A percentile compares a stretch with the other conserved stretches of the same genome.
Evolutionary conservation across 768 basidiomycete species (phyloP).

Genomic region (Pleurotus tuber-regium): DNA sequence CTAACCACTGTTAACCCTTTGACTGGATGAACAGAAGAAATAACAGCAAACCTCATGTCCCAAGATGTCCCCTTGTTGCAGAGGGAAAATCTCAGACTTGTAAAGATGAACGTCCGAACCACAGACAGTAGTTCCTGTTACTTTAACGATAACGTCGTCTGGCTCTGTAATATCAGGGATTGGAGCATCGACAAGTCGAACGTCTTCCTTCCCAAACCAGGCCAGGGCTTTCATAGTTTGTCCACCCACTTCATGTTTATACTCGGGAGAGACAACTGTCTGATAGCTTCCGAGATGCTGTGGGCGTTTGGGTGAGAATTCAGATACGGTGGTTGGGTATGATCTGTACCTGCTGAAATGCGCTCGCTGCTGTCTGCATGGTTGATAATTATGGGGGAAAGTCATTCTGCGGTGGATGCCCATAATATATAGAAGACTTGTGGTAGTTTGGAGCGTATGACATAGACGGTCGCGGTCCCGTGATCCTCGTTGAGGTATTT

Average conservation of each 20-base stretch:
- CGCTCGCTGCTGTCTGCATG: conserved; percentile 33
- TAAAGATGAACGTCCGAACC: conserved; percentile 69
- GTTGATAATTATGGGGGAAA: no score
- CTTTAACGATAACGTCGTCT: conserved; percentile 72
- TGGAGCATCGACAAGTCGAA: conserved; percentile 36
- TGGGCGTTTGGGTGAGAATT: background rate
- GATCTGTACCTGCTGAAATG: conserved; percentile 23
- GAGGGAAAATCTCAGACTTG: conserved; percentile 64
- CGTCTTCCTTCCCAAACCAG: conserved; percentile 60
- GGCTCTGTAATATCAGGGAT: conserved; percentile 61
- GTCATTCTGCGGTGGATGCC: no score
- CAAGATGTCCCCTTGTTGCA: conserved; percentile 74
- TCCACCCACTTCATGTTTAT: conserved; percentile 47
- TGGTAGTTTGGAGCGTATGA: background rate
- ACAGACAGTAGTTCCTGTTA: conserved; percentile 76
- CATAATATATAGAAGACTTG: background rate
- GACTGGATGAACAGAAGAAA: background rate
- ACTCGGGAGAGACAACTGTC: conserved; percentile 40
- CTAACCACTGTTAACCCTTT: conserved; percentile 21
- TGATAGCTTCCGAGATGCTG: conserved; percentile 38
- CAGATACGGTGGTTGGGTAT: background rate
- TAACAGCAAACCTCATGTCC: conserved; percentile 56
- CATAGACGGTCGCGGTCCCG: no score
- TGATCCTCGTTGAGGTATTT: no score
- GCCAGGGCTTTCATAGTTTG: conserved; percentile 66